Evolutionary conservation across 257 asterid genomes (phyloP).

Genomic region (Craterostigma plantagineum): DNA sequence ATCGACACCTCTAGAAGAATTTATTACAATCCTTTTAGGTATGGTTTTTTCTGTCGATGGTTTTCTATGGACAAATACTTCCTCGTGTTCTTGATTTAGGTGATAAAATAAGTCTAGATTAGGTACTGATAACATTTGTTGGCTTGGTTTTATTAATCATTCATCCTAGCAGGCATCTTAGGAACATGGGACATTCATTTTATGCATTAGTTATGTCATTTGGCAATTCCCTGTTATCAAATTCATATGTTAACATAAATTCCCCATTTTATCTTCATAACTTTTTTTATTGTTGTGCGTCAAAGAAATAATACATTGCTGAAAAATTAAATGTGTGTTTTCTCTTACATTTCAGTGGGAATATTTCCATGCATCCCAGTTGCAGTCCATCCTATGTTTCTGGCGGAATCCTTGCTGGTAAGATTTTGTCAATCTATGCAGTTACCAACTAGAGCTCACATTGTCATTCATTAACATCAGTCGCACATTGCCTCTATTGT

Average conservation of each 20-base stretch:
- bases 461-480: not conserved
- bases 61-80: slow-evolving; percentile 1
- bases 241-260: no score
- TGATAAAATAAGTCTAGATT: not conserved
- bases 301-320: slow-evolving; percentile 2
- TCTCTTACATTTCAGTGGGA: slow-evolving; percentile 39
- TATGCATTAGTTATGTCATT: no score
- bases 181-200: no score
- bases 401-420: slow-evolving; percentile 99
- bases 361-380: slow-evolving; percentile 43
- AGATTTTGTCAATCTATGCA: slow-evolving; percentile 12
- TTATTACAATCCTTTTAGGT: slow-evolving; percentile 93
- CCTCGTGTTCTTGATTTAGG: slow-evolving; percentile 6
- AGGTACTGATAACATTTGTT: no score
- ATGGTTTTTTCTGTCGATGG: slow-evolving; percentile 11
- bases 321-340: not conserved
- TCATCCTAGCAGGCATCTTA: no score
- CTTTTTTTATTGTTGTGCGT: not conserved
- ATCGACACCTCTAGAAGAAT: slow-evolving; percentile 43
- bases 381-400: slow-evolving; percentile 31
- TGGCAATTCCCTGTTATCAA: no score
- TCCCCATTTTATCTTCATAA: no score
- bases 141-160: no score
- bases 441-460: not conserved
- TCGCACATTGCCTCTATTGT: not conserved